These are phyloP conservation scores for Phialophora verrucosa DNA, from an alignment of 2,329 filamentous ascomycete genomes.

Conservation along the genomic window DNA sequence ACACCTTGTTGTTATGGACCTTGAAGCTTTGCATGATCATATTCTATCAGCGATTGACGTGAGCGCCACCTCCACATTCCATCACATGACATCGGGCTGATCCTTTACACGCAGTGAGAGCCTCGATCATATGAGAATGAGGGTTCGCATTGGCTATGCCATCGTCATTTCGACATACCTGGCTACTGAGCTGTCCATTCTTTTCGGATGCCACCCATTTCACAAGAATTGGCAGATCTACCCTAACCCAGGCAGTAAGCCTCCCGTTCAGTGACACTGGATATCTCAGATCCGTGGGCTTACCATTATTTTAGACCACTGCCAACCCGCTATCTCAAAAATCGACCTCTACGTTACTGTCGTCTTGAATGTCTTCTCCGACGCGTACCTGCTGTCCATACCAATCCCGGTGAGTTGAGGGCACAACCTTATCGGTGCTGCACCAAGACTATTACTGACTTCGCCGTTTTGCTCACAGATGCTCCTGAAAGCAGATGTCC, in stretches of 20 bases:
- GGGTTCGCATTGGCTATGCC: conserved; percentile 59
- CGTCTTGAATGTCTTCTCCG: conserved; percentile 61
- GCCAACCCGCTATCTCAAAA: conserved; percentile 58
- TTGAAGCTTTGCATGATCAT: conserved; percentile 62
- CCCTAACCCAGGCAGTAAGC: conserved; percentile 62
- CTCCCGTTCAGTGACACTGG: not conserved
- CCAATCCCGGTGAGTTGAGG: conserved; percentile 56
- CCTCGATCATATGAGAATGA: conserved; percentile 49
- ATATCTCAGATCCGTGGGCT: not conserved
- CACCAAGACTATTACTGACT: not conserved
- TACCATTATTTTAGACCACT: conserved; percentile 45
- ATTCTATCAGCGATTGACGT: conserved; percentile 64
- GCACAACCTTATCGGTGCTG: conserved; percentile 23
- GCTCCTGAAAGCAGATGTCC: conserved; percentile 60
- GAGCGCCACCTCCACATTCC: conserved; percentile 18
- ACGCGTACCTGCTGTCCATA: conserved; percentile 65
- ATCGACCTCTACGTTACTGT: conserved; percentile 60
- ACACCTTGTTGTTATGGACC: conserved; percentile 59
- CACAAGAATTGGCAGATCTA: conserved; percentile 64
- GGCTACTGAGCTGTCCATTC: conserved; percentile 56
- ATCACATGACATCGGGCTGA: not conserved
- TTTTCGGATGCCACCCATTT: conserved; percentile 61
- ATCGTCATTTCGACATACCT: conserved; percentile 59
- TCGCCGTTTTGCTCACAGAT: conserved; percentile 46
- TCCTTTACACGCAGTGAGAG: conserved; percentile 44